Conservation (phyloP, 768 basidiomycete genomes). For the Mycena vulgaris region DNA sequence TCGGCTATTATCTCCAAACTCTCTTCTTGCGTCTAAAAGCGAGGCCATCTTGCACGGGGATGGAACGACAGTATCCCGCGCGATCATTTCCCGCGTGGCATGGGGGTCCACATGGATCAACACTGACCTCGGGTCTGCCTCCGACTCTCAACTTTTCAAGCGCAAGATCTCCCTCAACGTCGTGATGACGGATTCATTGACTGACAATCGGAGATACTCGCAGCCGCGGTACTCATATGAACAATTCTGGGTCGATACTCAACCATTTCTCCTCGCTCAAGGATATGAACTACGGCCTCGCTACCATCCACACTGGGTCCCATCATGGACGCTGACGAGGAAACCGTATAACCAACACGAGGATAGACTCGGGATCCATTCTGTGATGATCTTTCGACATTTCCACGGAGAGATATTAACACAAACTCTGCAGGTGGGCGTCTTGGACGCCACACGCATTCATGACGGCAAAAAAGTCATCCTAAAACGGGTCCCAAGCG, state of each 20-base stretch:
- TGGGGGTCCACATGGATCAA: too few relatives aligned
- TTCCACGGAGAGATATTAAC: neutral
- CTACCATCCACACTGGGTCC: conserved; percentile 30
- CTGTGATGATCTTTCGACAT: neutral
- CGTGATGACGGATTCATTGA: neutral
- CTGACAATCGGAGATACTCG: neutral
- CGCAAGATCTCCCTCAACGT: too few relatives aligned
- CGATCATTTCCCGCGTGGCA: too few relatives aligned
- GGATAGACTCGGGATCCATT: neutral
- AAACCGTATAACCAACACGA: neutral
- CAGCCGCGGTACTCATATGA: neutral
- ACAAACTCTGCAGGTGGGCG: neutral
- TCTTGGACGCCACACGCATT: conserved; percentile 26
- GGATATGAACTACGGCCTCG: conserved; percentile 32
- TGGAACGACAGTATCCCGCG: too few relatives aligned
- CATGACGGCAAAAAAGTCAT: conserved; percentile 29
- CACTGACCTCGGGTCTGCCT: too few relatives aligned
- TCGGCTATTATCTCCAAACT: too few relatives aligned
- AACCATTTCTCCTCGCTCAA: conserved; percentile 14
- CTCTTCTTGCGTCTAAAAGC: too few relatives aligned
- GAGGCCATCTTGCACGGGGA: too few relatives aligned
- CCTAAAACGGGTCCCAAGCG: conserved; percentile 9
- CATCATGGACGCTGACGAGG: neutral
- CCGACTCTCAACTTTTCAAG: too few relatives aligned
- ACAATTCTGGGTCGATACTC: conserved; percentile 24